Evolutionary conservation across 2,329 filamentous ascomycete genomes (phyloP).

Genomic region (Fusarium graminum): DNA sequence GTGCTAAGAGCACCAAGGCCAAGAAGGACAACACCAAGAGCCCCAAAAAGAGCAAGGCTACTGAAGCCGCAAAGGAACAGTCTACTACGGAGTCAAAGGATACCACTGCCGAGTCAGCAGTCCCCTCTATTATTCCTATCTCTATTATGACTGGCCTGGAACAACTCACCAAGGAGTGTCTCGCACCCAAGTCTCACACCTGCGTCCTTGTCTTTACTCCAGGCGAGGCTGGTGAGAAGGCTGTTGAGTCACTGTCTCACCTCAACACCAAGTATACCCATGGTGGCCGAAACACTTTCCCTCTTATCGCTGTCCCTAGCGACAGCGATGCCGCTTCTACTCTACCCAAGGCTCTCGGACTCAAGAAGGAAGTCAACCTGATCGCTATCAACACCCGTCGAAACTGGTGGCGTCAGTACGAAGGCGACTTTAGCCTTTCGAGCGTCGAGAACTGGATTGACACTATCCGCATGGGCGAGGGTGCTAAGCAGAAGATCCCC

Average conservation of each 20-base stretch:
- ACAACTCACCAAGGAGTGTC: conserved; percentile 77
- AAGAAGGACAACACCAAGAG: conserved; percentile 56
- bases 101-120: conserved; percentile 41
- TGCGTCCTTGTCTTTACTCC: conserved; percentile 85
- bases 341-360: conserved; percentile 63
- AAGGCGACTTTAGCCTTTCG: conserved; percentile 69
- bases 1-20: conserved; percentile 56
- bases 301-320: conserved; percentile 80
- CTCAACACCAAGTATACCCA: conserved; percentile 81
- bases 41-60: conserved; percentile 48
- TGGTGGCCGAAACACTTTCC: conserved; percentile 78
- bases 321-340: conserved; percentile 60
- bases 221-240: conserved; percentile 65
- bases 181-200: conserved; percentile 80
- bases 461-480: conserved; percentile 89
- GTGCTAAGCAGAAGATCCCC: conserved; percentile 80
- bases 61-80: conserved; percentile 52
- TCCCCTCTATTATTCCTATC: conserved; percentile 69
- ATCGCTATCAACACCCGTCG: conserved; percentile 88
- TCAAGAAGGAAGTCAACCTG: conserved; percentile 74
- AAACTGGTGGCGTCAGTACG: conserved; percentile 85
- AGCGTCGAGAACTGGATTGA: conserved; percentile 90
- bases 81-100: conserved; percentile 46
- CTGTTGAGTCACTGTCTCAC: conserved; percentile 74
- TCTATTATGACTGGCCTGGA: conserved; percentile 72